These are phyloP conservation scores for Sporisorium exsertum DNA, from an alignment of 1,284 basidiomycete genomes.

Conservation along the genomic window DNA sequence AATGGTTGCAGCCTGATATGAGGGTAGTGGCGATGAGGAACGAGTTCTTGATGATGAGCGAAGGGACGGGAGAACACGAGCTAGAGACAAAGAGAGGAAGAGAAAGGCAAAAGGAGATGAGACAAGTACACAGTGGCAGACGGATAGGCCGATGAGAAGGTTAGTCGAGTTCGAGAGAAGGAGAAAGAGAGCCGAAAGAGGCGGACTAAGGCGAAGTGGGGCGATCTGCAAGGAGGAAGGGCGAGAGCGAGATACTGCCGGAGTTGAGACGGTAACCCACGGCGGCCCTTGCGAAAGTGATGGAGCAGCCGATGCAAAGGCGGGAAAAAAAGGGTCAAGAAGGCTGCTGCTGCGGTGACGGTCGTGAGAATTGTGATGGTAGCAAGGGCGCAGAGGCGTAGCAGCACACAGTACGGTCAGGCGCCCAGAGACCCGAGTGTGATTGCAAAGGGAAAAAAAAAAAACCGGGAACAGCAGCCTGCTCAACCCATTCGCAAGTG, in stretches of 20 bases:
- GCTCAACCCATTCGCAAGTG: neutral
- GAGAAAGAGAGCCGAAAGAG: slow-evolving; percentile 2
- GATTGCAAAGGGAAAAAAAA: neutral
- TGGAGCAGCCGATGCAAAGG: slow-evolving; percentile 4
- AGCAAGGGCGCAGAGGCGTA: slow-evolving; percentile 13
- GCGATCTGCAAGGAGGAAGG: slow-evolving; percentile 27
- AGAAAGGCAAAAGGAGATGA: slow-evolving; percentile 21
- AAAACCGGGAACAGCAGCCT: neutral
- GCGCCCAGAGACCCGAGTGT: slow-evolving; percentile 1
- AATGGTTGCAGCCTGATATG: neutral
- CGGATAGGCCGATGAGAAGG: slow-evolving; percentile 26
- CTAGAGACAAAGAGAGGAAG: slow-evolving; percentile 11
- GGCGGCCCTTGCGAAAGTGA: neutral
- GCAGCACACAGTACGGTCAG: neutral
- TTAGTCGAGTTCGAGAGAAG: slow-evolving; percentile 13
- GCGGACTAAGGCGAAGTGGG: slow-evolving; percentile 7
- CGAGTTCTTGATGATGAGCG: slow-evolving; percentile 13
- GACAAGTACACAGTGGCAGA: slow-evolving; percentile 24
- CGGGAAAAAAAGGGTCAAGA: neutral
- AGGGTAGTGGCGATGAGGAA: neutral
- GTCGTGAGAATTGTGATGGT: slow-evolving; percentile 2
- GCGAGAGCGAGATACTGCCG: neutral
- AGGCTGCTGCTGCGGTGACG: slow-evolving; percentile 20
- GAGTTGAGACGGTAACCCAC: neutral
- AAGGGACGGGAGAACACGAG: slow-evolving; percentile 8